Percentiles rank a stretch among this genome's conserved stretches.
phyloP scores from a whole-genome alignment of 2,329 filamentous ascomycete genomes.

The Cadophora luteo-olivacea region DNA sequence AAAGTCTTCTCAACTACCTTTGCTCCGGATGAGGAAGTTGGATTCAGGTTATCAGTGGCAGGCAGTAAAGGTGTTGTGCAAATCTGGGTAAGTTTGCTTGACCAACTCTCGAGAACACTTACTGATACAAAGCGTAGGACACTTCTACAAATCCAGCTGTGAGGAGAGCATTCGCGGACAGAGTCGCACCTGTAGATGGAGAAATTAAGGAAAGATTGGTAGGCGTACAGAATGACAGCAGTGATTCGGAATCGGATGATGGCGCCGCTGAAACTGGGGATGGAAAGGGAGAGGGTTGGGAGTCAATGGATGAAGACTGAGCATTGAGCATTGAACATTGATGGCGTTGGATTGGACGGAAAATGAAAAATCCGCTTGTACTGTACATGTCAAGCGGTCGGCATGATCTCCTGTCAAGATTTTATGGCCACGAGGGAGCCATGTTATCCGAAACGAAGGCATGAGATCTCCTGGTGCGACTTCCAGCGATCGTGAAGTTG shows the following conservation, averaged over 20 bases:
- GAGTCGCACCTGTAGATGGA: constrained; percentile 65
- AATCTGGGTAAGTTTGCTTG: constrained; percentile 75
- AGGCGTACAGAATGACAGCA: constrained; percentile 71
- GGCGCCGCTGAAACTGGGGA: constrained; percentile 56
- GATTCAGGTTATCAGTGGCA: constrained; percentile 90
- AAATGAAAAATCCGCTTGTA: constrained; percentile 9
- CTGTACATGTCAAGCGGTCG: neutral
- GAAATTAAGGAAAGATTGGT: constrained; percentile 79
- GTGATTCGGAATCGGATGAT: constrained; percentile 62
- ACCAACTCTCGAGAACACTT: neutral
- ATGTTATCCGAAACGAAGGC: constrained; percentile 15
- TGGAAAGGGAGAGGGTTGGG: constrained; percentile 49
- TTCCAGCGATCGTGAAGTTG: constrained; percentile 13
- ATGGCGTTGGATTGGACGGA: constrained; percentile 20
- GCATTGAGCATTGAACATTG: constrained; percentile 37
- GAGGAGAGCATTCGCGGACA: constrained; percentile 80
- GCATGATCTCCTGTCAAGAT: constrained; percentile 12
- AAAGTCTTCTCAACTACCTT: constrained; percentile 93
- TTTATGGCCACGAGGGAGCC: constrained; percentile 17
- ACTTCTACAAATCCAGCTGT: constrained; percentile 85
- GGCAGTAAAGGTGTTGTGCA: constrained; percentile 93
- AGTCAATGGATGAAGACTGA: constrained; percentile 65
- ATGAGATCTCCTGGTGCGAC: constrained; percentile 27
- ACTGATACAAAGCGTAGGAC: constrained; percentile 37
- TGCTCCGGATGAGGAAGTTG: constrained; percentile 87